phyloP scores from a whole-genome alignment of 2,329 filamentous ascomycete genomes.

The Gaeumannomyces sp. region DNA sequence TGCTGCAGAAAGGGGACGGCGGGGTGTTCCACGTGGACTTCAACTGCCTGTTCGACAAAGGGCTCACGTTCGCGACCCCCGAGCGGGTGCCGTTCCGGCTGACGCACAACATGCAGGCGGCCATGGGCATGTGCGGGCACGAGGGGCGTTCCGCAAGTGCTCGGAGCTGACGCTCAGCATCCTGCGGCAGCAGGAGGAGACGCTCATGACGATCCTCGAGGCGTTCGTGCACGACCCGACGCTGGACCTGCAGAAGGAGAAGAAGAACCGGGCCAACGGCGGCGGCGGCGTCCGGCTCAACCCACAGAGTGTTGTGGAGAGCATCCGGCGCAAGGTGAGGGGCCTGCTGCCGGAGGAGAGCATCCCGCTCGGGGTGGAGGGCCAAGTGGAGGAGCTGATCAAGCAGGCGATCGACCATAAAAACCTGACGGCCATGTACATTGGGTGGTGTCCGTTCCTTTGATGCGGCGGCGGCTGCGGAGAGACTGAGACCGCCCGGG shows the following conservation, averaged over 20 bases:
- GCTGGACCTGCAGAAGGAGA: conserved; percentile 74
- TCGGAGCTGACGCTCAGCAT: conserved; percentile 83
- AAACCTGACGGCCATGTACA: conserved; percentile 91
- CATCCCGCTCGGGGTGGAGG: conserved; percentile 89
- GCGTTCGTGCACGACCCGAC: conserved; percentile 97
- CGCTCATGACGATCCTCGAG: conserved; percentile 93
- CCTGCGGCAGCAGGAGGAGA: conserved; percentile 87
- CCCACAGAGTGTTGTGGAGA: conserved; percentile 75
- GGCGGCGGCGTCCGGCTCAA: conserved; percentile 38
- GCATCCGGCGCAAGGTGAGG: conserved; percentile 78
- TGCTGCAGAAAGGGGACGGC: conserved; percentile 88
- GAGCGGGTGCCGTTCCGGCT: conserved; percentile 93
- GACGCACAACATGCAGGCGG: conserved; percentile 97
- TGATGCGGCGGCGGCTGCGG: conserved; percentile 22
- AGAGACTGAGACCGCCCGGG: too few relatives aligned
- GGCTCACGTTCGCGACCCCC: conserved; percentile 87
- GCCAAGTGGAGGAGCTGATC: conserved; percentile 94
- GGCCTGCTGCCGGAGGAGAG: conserved; percentile 81
- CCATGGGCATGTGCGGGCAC: conserved; percentile 91
- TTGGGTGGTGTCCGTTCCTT: conserved; percentile 74
- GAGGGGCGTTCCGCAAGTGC: conserved; percentile 90
- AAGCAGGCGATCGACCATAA: conserved; percentile 73
- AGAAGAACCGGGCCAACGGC: conserved; percentile 45
- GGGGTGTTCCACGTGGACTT: conserved; percentile 98
- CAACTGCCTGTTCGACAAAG: conserved; percentile 99